Base-by-base conservation (phyloP, 768 basidiomycete species). In the Gloeophyllum trabeum region DNA sequence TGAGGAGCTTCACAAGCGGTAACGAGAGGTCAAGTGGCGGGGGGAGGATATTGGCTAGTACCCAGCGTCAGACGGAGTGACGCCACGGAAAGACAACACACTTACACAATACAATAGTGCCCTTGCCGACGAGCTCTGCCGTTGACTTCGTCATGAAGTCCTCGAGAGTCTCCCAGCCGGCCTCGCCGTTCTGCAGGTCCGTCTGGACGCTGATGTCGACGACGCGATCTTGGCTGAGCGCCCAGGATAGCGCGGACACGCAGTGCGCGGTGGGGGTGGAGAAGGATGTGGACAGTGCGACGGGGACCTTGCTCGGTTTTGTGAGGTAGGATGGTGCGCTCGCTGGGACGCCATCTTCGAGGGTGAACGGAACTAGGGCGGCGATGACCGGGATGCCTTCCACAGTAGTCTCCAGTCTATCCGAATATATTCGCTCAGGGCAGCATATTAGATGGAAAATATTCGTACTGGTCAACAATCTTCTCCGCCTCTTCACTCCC, bases 1-100 rank as follows among this genome's bases (percentile, higher is more conserved):
- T 82, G 69, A 89, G 79, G 56, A 89, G 64, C 58, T 81, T 79
- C 30, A 87, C 81, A 45, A 86, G 80, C 1, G 86, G 81, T 35
- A 81, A 56, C 40, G 72, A 62, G 26, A 85, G 66, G 49, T 79
- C 76, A 49, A 83, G 75, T 1, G 87, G 81, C 26, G 88, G 88
- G 35, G 86, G 88, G 6, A 91, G 68, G 32, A 86, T 60, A 55
- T 86, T 88, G 41, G 81, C 88, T 91, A 41, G 41, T n/a, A 46
- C 34, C 34, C 35, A 45, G n/a, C n/a, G 46, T 39, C 41, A 48
- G 24, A 51, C n/a, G n/a, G n/a, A n/a, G n/a, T n/a, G n/a, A n/a
- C n/a, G n/a, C n/a, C n/a, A n/a, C n/a, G n/a, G n/a, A n/a, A n/a
- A n/a, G 20, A 18, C 12, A 22, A 21, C 32, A 14, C 16, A 46